Base-by-base conservation (phyloP, 257 asterid genomes). In the Gynochthodes officinalis region DNA sequence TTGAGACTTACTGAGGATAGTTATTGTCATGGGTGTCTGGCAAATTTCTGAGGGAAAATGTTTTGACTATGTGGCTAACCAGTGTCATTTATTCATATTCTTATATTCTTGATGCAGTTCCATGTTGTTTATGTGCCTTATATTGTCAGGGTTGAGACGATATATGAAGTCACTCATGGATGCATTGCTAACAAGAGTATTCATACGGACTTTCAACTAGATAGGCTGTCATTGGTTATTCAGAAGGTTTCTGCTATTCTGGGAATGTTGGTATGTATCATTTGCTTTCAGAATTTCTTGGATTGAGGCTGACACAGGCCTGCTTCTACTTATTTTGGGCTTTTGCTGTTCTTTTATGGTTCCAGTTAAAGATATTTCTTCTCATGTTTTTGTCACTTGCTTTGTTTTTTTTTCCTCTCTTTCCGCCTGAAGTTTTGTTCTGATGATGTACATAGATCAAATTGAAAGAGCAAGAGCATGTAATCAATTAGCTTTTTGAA, bases 211-310 rank as follows among this genome's bases (percentile, higher is more conserved):
- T 74, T 92, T 76, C 88, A 64, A 77, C 82, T 94, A 81, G 82
- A 81, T 65, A 91, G 90, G 80, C 88, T 94, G 72, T 75, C 99
- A 23, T 86, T 87, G 64, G 87, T 94, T 64, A 87, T 91, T 79
- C 98, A 89, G 89, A 94, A 90, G 84, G 88, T 94, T 70, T 90
- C 93, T 46, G 98, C 95, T 28, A 89, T 94, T 64, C 85, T 92
- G 81, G 99, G 99, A 74, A 82, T 94, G 71, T 85, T 94, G 99
- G 99, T 94, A 73, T 18, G 96, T 84, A 39, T 64, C 59, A 8
- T 19, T 50, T 40, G 25, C 43, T 54, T 57, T 40, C 10, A 25
- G 5, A 10, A 35, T 53, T 54, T 37, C 59, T 69, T 52, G 32
- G 42, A 40, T n/a, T 57, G 27, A 27, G 42, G 46, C 21, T 63